Evolutionary conservation across 2,329 filamentous ascomycete species (phyloP), one percentile per base, ranked within the genome.

Genomic region (Cadophora luteo-olivacea): DNA sequence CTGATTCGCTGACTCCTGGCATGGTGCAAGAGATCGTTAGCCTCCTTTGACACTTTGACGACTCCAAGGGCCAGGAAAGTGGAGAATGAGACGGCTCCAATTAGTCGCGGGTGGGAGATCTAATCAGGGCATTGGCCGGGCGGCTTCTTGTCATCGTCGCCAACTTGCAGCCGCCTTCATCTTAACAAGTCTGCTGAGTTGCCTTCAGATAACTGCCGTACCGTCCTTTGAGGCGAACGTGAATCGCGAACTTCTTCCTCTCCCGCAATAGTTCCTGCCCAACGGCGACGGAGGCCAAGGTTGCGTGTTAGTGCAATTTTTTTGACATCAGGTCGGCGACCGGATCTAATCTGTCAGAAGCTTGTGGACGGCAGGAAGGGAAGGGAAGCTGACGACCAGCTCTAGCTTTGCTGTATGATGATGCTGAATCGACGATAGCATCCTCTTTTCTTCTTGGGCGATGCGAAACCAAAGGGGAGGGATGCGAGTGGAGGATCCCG

Each of bases 11-110:
- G 19, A n/a, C 8, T 51, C 29, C 41, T 33, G 32, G 6, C 24
- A 38, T 64, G 32, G 32, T 64, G 49, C 62, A 45, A 32, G 38
- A 64, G 62, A 64, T 64, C 8, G 14, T 45, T 64, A 64, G 49
- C n/a, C 32, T 55, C 29, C 32, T 38, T 24, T 14, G 22, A 55
- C 51, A 25, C 32, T 19, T 36, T 36, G 61, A 38, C 36, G 36
- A 38, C 36, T 38, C 36, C 36, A 38, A 38, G 36, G 12, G 33
- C 49, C 61, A 38, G 16, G 38, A 57, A 45, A 55, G 33, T 55
- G 52, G 48, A 51, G 52, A 55, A 55, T n/a, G 25, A 54, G 51
- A 33, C 29, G 52, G 52, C 52, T 55, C 33, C 52, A 32, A 33
- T 29, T 32, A 55, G 61, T 33, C 32, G 25, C 61, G 41, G 41